Percentiles rank a stretch among this genome's conserved stretches.
Evolutionary conservation across 768 basidiomycete species (phyloP).

Genomic region (Cystobasidiopsis lactophilus): DNA sequence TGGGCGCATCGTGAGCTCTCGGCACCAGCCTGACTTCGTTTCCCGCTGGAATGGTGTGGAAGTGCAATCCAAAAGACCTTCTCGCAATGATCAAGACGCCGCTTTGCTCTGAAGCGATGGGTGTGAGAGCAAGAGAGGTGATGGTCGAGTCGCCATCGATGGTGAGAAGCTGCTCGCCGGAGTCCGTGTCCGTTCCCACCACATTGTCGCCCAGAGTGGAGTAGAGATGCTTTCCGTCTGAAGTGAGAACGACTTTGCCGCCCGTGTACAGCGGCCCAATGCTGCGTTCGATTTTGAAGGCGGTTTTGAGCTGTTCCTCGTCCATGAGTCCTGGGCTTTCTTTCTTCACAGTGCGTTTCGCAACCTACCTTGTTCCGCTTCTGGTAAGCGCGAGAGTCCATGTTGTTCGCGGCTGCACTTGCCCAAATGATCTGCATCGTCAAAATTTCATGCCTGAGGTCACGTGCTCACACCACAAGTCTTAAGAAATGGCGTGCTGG

Average conservation of each 20-base stretch:
- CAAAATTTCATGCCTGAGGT: too few species aligned
- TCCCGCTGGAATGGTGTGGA: constrained; percentile 49
- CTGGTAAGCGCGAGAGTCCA: too few species aligned
- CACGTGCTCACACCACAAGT: too few species aligned
- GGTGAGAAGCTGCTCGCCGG: constrained; percentile 51
- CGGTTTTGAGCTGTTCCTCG: constrained; percentile 1
- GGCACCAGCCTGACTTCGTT: constrained; percentile 32
- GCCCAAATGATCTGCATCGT: too few species aligned
- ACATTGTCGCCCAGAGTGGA: constrained; percentile 75
- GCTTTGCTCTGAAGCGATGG: constrained; percentile 30
- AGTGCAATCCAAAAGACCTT: constrained; percentile 52
- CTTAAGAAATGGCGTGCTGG: too few species aligned
- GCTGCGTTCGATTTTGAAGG: constrained; percentile 15
- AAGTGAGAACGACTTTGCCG: constrained; percentile 58
- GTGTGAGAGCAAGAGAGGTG: constrained; percentile 61
- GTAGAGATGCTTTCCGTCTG: constrained; percentile 54
- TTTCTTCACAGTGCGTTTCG: too few species aligned
- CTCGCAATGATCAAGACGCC: constrained; percentile 48
- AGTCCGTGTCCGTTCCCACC: constrained; percentile 54
- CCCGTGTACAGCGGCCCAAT: constrained; percentile 36
- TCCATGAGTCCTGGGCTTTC: too few species aligned
- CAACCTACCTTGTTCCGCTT: too few species aligned
- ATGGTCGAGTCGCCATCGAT: constrained; percentile 68
- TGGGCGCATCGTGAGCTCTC: constrained; percentile 76
- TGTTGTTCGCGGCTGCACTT: too few species aligned